These are phyloP conservation scores for Oryza glaberrima DNA, from an alignment of 176 grass and related monocot genomes.

Conservation along the genomic window DNA sequence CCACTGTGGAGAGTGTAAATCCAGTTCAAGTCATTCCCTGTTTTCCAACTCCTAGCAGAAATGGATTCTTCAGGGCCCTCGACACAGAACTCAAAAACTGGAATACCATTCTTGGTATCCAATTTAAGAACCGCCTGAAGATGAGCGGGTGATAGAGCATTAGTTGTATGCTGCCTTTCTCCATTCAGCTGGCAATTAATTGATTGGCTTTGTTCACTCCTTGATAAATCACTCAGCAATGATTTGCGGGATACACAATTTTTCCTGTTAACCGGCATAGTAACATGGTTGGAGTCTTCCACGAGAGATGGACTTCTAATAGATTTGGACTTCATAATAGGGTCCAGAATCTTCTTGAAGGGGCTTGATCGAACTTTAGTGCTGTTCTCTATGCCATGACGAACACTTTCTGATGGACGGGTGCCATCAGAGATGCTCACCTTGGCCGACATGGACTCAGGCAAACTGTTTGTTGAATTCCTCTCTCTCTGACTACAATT, in stretches of 20 bases:
- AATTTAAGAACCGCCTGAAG: slow-evolving; percentile 76
- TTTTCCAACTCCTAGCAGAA: slow-evolving; percentile 89
- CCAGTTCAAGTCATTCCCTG: slow-evolving; percentile 67
- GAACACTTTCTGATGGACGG: slow-evolving; percentile 17
- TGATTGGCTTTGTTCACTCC: slow-evolving; percentile 45
- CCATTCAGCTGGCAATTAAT: slow-evolving; percentile 39
- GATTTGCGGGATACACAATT: slow-evolving; percentile 55
- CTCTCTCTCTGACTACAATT: slow-evolving; percentile 12
- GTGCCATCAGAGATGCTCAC: slow-evolving; percentile 26
- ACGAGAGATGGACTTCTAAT: slow-evolving; percentile 44
- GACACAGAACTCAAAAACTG: slow-evolving; percentile 61
- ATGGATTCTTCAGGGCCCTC: slow-evolving; percentile 68
- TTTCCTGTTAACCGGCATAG: slow-evolving; percentile 28
- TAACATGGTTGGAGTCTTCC: slow-evolving; percentile 13
- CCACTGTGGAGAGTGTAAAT: slow-evolving; percentile 87
- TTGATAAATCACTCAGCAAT: slow-evolving; percentile 73
- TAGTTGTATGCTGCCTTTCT: slow-evolving; percentile 20
- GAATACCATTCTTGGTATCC: slow-evolving; percentile 65
- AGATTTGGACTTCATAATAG: slow-evolving; percentile 94
- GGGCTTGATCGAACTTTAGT: slow-evolving; percentile 64
- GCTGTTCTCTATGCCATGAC: neutral
- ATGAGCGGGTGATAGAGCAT: slow-evolving; percentile 72
- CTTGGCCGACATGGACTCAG: slow-evolving; percentile 54
- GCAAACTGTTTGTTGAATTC: slow-evolving; percentile 45
- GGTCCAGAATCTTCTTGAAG: slow-evolving; percentile 88